Evolutionary conservation across 2,329 filamentous ascomycete species (phyloP).

Genomic region (Penicillium palitans): DNA sequence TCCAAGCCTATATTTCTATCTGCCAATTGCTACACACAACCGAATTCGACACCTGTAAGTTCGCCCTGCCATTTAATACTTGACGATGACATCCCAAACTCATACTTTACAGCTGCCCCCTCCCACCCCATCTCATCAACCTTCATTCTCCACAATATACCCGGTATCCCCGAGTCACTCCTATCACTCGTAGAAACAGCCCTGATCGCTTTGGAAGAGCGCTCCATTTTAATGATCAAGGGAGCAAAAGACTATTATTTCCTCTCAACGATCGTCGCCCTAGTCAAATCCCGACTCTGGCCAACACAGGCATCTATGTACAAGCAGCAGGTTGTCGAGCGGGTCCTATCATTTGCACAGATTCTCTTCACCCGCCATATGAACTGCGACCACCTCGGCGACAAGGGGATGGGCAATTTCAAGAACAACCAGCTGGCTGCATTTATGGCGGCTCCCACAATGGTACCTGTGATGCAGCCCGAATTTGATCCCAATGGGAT

Average conservation of each 20-base stretch:
- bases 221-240: slow-evolving; percentile 36
- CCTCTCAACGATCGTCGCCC: slow-evolving; percentile 37
- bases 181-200: slow-evolving; percentile 35
- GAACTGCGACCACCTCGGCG: slow-evolving; percentile 35
- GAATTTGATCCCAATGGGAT: slow-evolving; percentile 24
- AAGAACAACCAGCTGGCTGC: slow-evolving; percentile 32
- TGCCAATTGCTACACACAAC: slow-evolving; percentile 39
- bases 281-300: slow-evolving; percentile 39
- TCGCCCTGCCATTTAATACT: background rate
- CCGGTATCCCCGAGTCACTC: slow-evolving; percentile 36
- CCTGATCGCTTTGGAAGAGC: slow-evolving; percentile 33
- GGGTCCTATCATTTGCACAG: slow-evolving; percentile 38
- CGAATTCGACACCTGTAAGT: slow-evolving; percentile 28
- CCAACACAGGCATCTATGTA: slow-evolving; percentile 34
- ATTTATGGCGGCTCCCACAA: slow-evolving; percentile 22
- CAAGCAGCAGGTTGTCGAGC: slow-evolving; percentile 40
- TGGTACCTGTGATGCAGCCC: slow-evolving; percentile 24
- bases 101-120: background rate
- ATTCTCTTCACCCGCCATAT: slow-evolving; percentile 37
- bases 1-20: slow-evolving; percentile 40
- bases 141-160: slow-evolving; percentile 29
- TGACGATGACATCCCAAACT: background rate
- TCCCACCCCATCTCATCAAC: slow-evolving; percentile 12
- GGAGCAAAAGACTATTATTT: slow-evolving; percentile 45
- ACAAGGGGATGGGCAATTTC: slow-evolving; percentile 33